Conservation (phyloP, 352 stramenopile genomes). For the Elongisporangium prolatum region DNA sequence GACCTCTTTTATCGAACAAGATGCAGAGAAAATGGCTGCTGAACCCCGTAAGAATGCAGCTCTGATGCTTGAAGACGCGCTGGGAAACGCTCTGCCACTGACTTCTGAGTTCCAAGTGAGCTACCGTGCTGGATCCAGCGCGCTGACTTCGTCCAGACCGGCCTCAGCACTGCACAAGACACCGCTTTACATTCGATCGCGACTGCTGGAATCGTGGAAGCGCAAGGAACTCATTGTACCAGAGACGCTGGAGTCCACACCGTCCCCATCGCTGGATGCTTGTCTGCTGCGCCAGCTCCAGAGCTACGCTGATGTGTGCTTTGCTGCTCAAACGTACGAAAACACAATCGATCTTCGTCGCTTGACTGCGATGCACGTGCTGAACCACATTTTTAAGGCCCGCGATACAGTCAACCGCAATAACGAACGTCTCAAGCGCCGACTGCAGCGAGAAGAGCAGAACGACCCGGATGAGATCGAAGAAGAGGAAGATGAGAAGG, state of each 20-base stretch:
- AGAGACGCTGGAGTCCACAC: slow-evolving; percentile 28
- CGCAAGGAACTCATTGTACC: slow-evolving; percentile 23
- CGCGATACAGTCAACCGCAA: slow-evolving; percentile 65
- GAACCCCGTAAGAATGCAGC: slow-evolving; percentile 30
- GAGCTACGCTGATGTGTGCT: slow-evolving; percentile 66
- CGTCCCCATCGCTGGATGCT: slow-evolving; percentile 34
- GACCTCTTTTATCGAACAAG: slow-evolving; percentile 33
- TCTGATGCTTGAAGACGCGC: slow-evolving; percentile 16
- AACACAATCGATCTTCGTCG: slow-evolving; percentile 49
- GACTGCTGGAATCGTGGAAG: slow-evolving; percentile 47
- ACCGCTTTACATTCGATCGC: slow-evolving; percentile 41
- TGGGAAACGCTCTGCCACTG: slow-evolving; percentile 8
- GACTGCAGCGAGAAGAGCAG: slow-evolving; percentile 16
- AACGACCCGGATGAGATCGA: slow-evolving; percentile 3
- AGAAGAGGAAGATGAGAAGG: slow-evolving; percentile 39
- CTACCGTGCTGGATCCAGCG: slow-evolving; percentile 21
- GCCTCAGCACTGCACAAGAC: too few relatives aligned
- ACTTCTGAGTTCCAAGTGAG: slow-evolving; percentile 40
- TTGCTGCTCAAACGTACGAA: slow-evolving; percentile 57
- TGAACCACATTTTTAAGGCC: slow-evolving; percentile 77
- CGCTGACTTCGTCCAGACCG: too few relatives aligned
- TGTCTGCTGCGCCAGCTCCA: slow-evolving; percentile 46
- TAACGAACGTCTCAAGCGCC: slow-evolving; percentile 64
- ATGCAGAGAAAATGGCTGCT: slow-evolving; percentile 36
- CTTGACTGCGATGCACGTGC: slow-evolving; percentile 65